phyloP scores from a whole-genome alignment of 2,329 filamentous ascomycete genomes.

The Arthrobotrys iridis region DNA sequence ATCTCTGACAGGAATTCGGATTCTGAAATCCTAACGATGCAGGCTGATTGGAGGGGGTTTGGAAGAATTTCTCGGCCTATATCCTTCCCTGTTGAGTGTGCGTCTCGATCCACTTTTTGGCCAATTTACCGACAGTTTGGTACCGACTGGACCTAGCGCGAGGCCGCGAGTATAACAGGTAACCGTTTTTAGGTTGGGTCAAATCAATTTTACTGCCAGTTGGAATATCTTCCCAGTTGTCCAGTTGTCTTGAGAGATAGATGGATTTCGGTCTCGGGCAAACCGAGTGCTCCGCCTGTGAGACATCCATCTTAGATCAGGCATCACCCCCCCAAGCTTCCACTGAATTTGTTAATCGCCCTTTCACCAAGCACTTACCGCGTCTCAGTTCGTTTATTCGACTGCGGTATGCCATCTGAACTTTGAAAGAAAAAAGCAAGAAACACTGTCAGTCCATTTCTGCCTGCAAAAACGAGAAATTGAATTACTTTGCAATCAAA shows the following conservation, averaged over 20 bases:
- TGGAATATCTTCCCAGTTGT: slow-evolving; percentile 40
- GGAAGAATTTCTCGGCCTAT: slow-evolving; percentile 15
- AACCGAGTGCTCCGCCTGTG: slow-evolving; percentile 28
- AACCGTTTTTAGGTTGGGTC: slow-evolving; percentile 49
- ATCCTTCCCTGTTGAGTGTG: slow-evolving; percentile 25
- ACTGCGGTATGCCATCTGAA: slow-evolving; percentile 32
- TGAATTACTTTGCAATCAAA: not conserved
- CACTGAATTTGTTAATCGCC: slow-evolving; percentile 29
- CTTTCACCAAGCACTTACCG: slow-evolving; percentile 18
- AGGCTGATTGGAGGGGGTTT: not conserved
- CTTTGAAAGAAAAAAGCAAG: slow-evolving; percentile 30
- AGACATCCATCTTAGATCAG: slow-evolving; percentile 36
- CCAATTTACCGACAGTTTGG: slow-evolving; percentile 50
- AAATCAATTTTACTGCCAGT: slow-evolving; percentile 30
- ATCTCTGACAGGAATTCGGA: not conserved
- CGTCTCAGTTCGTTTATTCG: slow-evolving; percentile 25
- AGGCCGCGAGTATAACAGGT: slow-evolving; percentile 48
- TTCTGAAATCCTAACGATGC: slow-evolving; percentile 15
- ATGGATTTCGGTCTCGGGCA: slow-evolving; percentile 4
- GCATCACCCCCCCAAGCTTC: slow-evolving; percentile 38
- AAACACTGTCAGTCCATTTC: slow-evolving; percentile 3
- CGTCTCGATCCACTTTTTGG: slow-evolving; percentile 26
- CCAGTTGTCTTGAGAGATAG: slow-evolving; percentile 12
- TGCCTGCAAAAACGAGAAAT: slow-evolving; percentile 22
- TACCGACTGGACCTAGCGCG: slow-evolving; percentile 51